Percentiles rank a stretch among this genome's conserved stretches.
phyloP scores from a whole-genome alignment of 2,329 filamentous ascomycete genomes.

The Thielaviopsis ethacetica region DNA sequence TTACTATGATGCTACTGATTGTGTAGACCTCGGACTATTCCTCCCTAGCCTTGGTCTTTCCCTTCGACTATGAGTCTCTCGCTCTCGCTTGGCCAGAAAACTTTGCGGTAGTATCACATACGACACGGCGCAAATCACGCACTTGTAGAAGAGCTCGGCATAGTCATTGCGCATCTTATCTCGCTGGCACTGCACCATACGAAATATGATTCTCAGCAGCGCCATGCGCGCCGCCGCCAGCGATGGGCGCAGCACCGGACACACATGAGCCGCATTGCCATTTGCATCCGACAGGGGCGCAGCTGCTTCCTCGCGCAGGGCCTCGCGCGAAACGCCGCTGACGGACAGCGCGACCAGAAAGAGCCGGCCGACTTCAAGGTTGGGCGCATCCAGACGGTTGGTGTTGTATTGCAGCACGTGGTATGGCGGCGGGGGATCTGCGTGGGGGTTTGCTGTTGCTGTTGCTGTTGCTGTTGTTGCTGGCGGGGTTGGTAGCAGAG shows the following conservation, averaged over 20 bases:
- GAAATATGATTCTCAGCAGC: constrained; percentile 2
- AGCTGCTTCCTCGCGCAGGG: background rate
- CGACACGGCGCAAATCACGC: constrained; percentile 6
- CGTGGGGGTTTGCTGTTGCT: background rate
- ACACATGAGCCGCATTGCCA: constrained; percentile 6
- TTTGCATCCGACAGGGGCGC: constrained; percentile 1
- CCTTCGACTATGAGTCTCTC: background rate
- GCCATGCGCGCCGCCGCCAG: constrained; percentile 2
- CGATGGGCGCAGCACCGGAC: background rate
- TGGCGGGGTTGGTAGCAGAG: background rate
- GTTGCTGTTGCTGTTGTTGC: background rate
- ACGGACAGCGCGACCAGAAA: constrained; percentile 8
- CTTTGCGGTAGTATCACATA: constrained; percentile 4
- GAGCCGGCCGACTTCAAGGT: constrained; percentile 10
- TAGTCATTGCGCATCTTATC: constrained; percentile 10
- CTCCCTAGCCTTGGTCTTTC: background rate
- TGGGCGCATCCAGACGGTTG: constrained; percentile 5
- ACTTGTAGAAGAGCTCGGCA: constrained; percentile 10
- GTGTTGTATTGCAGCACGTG: constrained; percentile 7
- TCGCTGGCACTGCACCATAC: constrained; percentile 7
- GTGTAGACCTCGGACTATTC: background rate
- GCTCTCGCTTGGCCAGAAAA: background rate
- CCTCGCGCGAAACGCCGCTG: background rate
- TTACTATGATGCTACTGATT: background rate
- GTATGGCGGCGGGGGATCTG: background rate